Conservation (phyloP, 176 grass and related monocot species). For the Triticum monococcum region DNA sequence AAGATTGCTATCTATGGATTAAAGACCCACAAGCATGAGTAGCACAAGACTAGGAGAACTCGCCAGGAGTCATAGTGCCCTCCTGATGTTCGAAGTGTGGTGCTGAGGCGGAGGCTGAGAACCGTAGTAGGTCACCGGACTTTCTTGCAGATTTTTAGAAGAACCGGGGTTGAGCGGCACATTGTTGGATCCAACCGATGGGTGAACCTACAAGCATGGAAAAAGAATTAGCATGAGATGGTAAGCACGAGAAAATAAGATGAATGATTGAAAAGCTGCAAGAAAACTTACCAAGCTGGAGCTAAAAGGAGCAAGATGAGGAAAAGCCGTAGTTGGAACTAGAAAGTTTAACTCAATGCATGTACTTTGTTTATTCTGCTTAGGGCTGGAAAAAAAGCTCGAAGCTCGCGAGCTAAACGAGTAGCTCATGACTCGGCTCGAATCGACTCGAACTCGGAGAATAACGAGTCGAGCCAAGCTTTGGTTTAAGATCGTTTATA, state of each 20-base stretch:
- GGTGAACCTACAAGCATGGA: not conserved
- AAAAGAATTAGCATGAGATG: not conserved
- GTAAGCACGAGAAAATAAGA: not conserved
- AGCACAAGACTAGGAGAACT: not conserved
- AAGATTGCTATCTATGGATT: not conserved
- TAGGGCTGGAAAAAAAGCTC: too few relatives aligned
- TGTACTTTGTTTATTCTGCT: too few relatives aligned
- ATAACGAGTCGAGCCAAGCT: too few relatives aligned
- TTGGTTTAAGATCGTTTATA: too few relatives aligned
- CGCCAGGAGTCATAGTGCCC: not conserved
- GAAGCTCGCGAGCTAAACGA: too few relatives aligned
- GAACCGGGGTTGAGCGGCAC: not conserved
- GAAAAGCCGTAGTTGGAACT: too few relatives aligned
- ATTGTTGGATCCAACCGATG: not conserved
- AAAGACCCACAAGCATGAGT: not conserved
- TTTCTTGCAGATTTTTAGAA: not conserved
- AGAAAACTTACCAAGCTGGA: too few relatives aligned
- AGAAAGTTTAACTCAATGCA: too few relatives aligned
- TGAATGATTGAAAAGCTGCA: too few relatives aligned
- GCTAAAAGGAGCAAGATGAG: too few relatives aligned
- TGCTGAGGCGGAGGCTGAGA: not conserved
- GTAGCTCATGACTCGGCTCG: too few relatives aligned
- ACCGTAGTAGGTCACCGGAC: not conserved
- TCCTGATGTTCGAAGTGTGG: not conserved
- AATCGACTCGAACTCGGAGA: too few relatives aligned